A percentile compares a stretch with the other conserved stretches of the same genome.
Conservation (phyloP, 768 basidiomycete genomes). For the Austroboletus festivus region DNA sequence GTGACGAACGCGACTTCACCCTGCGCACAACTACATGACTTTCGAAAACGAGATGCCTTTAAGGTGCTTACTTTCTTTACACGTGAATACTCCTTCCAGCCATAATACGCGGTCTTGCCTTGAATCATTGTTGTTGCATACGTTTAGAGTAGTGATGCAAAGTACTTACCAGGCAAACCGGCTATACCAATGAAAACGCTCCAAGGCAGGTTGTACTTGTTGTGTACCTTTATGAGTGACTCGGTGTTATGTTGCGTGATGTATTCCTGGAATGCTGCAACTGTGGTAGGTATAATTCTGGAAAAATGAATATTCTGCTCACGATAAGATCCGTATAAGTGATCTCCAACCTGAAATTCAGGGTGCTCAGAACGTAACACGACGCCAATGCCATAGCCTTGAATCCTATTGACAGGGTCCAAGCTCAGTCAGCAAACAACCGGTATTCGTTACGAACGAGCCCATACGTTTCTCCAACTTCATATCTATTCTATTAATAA, state of each 20-base stretch:
- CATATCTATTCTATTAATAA: conserved; percentile 8
- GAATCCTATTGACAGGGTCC: background rate
- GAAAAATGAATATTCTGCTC: conserved; percentile 8
- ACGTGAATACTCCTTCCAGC: conserved; percentile 31
- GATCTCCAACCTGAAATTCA: conserved; percentile 12
- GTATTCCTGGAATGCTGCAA: conserved; percentile 19
- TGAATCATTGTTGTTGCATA: background rate
- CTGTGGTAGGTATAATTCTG: conserved; percentile 10
- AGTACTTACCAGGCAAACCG: conserved; percentile 21
- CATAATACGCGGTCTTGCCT: conserved; percentile 28
- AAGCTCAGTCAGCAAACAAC: background rate
- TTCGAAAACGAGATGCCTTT: no score
- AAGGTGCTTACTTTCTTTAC: conserved; percentile 37
- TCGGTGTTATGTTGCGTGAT: background rate
- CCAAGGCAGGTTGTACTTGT: conserved; percentile 29
- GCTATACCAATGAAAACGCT: conserved; percentile 20
- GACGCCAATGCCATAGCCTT: conserved; percentile 39
- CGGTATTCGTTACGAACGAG: background rate
- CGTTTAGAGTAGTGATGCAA: conserved; percentile 9
- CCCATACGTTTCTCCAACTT: conserved; percentile 8
- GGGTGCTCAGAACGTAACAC: conserved; percentile 17
- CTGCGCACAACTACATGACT: conserved; percentile 13
- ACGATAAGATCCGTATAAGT: conserved; percentile 24
- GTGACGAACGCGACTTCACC: conserved; percentile 49
- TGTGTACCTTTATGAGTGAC: conserved; percentile 12